Conservation (phyloP, 2,329 filamentous ascomycete genomes). For the Bipolaris oryzae region DNA sequence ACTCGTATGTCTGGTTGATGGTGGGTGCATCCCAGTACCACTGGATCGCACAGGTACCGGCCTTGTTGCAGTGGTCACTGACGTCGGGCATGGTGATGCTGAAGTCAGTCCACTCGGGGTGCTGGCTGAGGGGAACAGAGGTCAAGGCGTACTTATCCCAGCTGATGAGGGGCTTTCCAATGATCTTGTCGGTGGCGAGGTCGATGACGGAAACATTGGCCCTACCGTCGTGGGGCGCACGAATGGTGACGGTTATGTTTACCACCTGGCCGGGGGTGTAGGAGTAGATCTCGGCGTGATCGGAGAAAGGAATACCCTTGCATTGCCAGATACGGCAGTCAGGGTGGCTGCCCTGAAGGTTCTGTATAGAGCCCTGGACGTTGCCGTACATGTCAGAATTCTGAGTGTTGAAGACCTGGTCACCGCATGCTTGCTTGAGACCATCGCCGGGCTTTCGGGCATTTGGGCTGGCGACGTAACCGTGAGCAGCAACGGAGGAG, state of each 20-base stretch:
- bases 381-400: constrained; percentile 62
- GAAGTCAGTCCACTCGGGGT: constrained; percentile 56
- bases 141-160: constrained; percentile 63
- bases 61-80: constrained; percentile 55
- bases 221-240: constrained; percentile 60
- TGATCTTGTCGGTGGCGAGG: constrained; percentile 58
- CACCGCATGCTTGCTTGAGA: constrained; percentile 60
- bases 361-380: constrained; percentile 61
- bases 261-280: constrained; percentile 59
- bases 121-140: constrained; percentile 48
- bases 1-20: constrained; percentile 67
- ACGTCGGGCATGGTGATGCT: constrained; percentile 62
- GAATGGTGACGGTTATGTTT: constrained; percentile 55
- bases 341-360: constrained; percentile 50
- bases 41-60: constrained; percentile 61
- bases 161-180: constrained; percentile 60
- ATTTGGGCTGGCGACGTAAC: constrained; percentile 57
- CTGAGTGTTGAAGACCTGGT: constrained; percentile 62
- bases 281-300: constrained; percentile 57
- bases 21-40: constrained; percentile 66
- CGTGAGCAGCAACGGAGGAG: constrained; percentile 59
- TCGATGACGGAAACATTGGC: constrained; percentile 66
- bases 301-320: constrained; percentile 64
- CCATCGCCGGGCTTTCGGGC: constrained; percentile 59
- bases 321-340: constrained; percentile 64